phyloP scores from a whole-genome alignment of 352 stramenopile genomes.

The Phytopythium litorale region DNA sequence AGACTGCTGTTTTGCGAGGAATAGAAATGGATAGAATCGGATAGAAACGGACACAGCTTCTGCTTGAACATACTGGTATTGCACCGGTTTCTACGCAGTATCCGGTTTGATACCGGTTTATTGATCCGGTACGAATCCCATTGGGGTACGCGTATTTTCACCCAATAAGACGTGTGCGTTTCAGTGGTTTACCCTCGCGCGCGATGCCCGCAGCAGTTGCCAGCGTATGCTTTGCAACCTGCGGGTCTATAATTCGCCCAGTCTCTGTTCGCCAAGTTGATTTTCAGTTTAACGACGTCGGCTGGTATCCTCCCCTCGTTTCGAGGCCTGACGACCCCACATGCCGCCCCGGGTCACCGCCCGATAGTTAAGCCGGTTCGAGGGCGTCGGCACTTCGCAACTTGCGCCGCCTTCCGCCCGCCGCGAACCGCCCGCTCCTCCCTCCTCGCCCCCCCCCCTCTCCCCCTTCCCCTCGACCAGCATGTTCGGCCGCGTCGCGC shows the following conservation, averaged over 20 bases:
- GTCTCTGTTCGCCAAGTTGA: neutral
- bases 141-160: no score
- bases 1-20: no score
- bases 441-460: neutral
- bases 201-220: neutral
- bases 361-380: neutral
- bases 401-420: slow-evolving; percentile 1
- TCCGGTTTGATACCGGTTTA: neutral
- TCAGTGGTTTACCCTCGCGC: neutral
- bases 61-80: no score
- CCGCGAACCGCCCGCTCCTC: slow-evolving; percentile 1
- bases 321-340: neutral
- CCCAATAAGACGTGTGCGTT: neutral
- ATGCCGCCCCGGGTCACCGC: no score
- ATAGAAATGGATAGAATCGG: no score
- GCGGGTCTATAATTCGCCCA: neutral
- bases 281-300: slow-evolving; percentile 1
- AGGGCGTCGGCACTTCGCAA: slow-evolving; percentile 5
- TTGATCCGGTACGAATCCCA: neutral
- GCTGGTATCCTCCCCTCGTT: neutral
- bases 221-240: neutral
- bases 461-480: no score
- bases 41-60: no score
- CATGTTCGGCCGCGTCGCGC: slow-evolving; percentile 52
- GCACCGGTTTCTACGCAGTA: no score